Conservation (phyloP, 108 stramenopile species). For the Cyclotella baltica region DNA sequence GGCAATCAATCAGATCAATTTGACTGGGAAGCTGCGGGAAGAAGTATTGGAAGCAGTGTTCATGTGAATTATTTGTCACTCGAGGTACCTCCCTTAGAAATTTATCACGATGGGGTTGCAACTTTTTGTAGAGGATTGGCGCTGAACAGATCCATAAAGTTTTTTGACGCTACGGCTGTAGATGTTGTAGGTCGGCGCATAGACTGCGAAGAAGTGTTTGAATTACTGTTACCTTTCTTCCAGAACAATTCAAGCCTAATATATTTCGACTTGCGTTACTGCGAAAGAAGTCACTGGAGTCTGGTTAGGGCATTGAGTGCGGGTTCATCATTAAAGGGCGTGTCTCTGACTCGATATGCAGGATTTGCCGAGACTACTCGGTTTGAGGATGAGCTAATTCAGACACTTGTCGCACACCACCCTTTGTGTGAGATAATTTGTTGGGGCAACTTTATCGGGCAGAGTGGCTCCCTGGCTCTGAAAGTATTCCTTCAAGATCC, state of each 20-base stretch:
- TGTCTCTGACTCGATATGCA: too few relatives aligned
- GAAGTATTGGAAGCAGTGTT: background rate
- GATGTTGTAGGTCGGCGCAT: background rate
- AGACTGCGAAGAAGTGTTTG: background rate
- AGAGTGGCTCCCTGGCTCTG: background rate
- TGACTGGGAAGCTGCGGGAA: background rate
- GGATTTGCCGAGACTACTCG: too few relatives aligned
- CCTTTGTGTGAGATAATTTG: background rate
- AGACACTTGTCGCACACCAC: background rate
- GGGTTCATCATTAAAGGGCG: background rate
- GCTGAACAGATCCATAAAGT: background rate
- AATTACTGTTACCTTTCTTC: background rate
- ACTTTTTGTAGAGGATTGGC: background rate
- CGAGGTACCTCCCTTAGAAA: too few relatives aligned
- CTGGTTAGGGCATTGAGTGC: background rate
- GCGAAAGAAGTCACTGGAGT: background rate
- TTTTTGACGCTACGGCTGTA: background rate
- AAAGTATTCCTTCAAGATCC: background rate
- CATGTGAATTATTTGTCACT: background rate
- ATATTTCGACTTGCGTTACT: background rate
- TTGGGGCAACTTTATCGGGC: background rate
- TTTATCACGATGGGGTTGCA: background rate
- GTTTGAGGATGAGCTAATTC: background rate
- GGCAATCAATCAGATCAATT: too few relatives aligned
- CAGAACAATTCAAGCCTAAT: background rate